Evolutionary conservation across 2,329 filamentous ascomycete species (phyloP).

Genomic region (Scolecobasidium constrictum): DNA sequence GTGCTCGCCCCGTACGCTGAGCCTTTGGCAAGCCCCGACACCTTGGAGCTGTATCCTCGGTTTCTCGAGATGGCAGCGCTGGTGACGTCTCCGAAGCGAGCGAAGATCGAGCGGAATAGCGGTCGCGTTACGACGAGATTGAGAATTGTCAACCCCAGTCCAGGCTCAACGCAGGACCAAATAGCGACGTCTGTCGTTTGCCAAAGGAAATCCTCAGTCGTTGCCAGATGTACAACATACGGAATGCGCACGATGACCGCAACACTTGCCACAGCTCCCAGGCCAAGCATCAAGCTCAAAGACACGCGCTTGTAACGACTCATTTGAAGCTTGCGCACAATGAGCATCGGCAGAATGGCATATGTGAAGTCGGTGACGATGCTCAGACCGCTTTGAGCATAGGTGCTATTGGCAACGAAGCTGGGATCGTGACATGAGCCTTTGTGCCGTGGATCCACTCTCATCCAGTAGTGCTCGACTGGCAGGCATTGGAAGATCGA

Average conservation of each 20-base stretch:
- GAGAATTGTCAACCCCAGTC: constrained; percentile 23
- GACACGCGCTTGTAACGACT: constrained; percentile 17
- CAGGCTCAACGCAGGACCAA: constrained; percentile 23
- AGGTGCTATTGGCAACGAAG: constrained; percentile 2
- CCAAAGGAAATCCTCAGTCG: constrained; percentile 27
- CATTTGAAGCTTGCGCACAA: constrained; percentile 20
- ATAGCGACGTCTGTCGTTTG: constrained; percentile 17
- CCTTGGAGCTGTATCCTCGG: background rate
- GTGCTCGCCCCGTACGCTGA: background rate
- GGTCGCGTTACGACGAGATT: constrained; percentile 23
- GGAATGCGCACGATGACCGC: constrained; percentile 34
- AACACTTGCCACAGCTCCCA: constrained; percentile 19
- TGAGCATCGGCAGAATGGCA: constrained; percentile 18
- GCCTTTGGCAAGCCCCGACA: background rate
- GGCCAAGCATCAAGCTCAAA: constrained; percentile 20
- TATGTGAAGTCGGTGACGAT: constrained; percentile 13
- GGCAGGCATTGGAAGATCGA: constrained; percentile 9
- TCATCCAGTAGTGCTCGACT: constrained; percentile 4
- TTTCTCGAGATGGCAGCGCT: background rate
- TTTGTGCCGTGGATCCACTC: background rate
- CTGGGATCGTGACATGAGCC: background rate
- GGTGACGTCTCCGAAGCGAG: background rate
- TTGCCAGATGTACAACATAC: constrained; percentile 27
- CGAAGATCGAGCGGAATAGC: constrained; percentile 14
- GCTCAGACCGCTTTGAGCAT: constrained; percentile 12